These are phyloP conservation scores for Metschnikowia kofuensis DNA, from an alignment of 805 yeast genomes.

Conservation along the genomic window DNA sequence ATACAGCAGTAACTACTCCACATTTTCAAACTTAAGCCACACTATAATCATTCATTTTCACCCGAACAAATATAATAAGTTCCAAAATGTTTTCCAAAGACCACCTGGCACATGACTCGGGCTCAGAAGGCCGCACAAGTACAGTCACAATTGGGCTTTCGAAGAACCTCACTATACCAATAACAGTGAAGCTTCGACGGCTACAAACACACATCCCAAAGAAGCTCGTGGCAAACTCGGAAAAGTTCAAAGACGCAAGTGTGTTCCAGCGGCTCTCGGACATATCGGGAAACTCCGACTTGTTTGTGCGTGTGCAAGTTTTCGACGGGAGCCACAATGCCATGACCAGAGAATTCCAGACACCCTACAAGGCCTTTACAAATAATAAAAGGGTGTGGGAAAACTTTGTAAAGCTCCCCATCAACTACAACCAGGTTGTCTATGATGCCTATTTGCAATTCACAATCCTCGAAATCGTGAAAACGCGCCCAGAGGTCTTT, in stretches of 20 bases:
- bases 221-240: constrained; percentile 21
- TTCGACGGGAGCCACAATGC: constrained; percentile 31
- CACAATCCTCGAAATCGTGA: constrained; percentile 65
- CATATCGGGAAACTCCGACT: constrained; percentile 33
- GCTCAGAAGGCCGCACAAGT: constrained; percentile 16
- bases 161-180: constrained; percentile 34
- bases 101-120: not conserved
- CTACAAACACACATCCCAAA: constrained; percentile 21
- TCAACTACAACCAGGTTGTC: constrained; percentile 69
- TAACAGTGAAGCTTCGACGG: constrained; percentile 32
- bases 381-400: constrained; percentile 55
- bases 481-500: constrained; percentile 49
- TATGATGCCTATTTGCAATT: constrained; percentile 57
- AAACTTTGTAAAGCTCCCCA: constrained; percentile 70
- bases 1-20: not conserved
- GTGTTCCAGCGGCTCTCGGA: constrained; percentile 33
- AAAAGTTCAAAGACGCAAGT: constrained; percentile 33
- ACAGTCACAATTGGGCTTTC: constrained; percentile 39
- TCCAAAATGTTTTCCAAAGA: not conserved
- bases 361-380: constrained; percentile 33
- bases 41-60: not conserved
- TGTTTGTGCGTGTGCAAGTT: constrained; percentile 30
- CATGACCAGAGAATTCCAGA: constrained; percentile 31
- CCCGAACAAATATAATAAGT: too few relatives aligned
- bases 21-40: too few relatives aligned